A percentile compares a stretch with the other conserved stretches of the same genome.
These are phyloP conservation scores for Chlorella sp. DNA, from an alignment of 139 green algal species.

Conservation along the genomic window DNA sequence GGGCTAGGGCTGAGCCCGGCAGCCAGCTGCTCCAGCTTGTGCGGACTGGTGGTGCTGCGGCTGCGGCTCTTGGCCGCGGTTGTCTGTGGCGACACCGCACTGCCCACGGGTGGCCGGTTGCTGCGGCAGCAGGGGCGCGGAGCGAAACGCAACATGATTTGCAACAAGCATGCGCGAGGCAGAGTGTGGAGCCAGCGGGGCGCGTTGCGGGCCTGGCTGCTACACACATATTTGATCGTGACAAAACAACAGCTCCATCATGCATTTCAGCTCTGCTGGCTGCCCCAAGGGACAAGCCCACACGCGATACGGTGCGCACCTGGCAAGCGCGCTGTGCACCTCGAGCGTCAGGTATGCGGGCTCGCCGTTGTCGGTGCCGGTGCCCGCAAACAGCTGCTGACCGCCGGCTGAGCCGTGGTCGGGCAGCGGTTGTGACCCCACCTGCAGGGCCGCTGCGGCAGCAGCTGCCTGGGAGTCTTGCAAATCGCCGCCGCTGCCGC, in stretches of 20 bases:
- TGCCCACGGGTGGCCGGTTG: background rate
- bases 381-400: background rate
- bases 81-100: background rate
- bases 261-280: too few species aligned
- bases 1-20: constrained; percentile 7
- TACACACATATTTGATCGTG: too few species aligned
- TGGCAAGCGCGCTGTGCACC: background rate
- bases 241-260: too few species aligned
- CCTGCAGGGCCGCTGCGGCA: background rate
- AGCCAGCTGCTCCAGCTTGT: background rate
- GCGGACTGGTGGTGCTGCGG: background rate
- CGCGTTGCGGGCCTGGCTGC: too few species aligned
- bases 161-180: too few species aligned
- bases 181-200: too few species aligned
- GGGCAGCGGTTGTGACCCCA: background rate
- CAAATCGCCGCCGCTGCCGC: background rate
- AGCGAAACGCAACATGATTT: too few species aligned
- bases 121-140: background rate
- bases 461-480: background rate
- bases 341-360: background rate
- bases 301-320: too few species aligned
- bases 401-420: background rate
- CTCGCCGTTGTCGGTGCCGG: too few species aligned
- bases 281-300: too few species aligned
- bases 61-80: background rate